Conservation (phyloP, 768 basidiomycete species). For the Naganishia vishniacii region DNA sequence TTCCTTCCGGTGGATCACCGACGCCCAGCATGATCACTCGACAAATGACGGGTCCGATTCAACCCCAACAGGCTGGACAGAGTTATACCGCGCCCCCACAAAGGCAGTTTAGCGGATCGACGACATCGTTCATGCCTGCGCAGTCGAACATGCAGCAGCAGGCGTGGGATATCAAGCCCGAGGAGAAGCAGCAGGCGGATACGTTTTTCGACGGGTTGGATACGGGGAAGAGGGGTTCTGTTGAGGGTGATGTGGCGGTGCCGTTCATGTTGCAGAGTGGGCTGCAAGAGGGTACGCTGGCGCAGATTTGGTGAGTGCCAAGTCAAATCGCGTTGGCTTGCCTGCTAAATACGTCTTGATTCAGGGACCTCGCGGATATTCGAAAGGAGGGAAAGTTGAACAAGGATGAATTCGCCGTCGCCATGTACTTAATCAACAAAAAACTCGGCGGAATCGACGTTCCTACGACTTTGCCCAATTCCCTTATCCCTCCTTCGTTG, state of each 20-base stretch:
- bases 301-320: conserved; percentile 73
- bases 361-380: conserved; percentile 88
- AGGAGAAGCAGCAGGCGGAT: conserved; percentile 74
- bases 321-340: not conserved
- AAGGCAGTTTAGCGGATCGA: conserved; percentile 22
- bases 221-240: conserved; percentile 63
- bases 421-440: conserved; percentile 84
- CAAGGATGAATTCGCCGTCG: conserved; percentile 89
- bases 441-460: conserved; percentile 74
- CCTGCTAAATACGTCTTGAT: not conserved
- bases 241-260: conserved; percentile 90
- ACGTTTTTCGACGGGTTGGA: conserved; percentile 78
- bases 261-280: conserved; percentile 91
- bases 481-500: conserved; percentile 76
- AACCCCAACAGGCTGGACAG: conserved; percentile 56
- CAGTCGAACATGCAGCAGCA: conserved; percentile 24
- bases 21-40: conserved; percentile 52
- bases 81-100: conserved; percentile 29
- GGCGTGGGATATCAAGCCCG: conserved; percentile 74
- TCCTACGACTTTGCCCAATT: conserved; percentile 58
- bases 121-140: conserved; percentile 16
- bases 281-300: conserved; percentile 73
- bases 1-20: conserved; percentile 1
- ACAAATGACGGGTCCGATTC: conserved; percentile 53
- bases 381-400: conserved; percentile 79